phyloP scores from a whole-genome alignment of 345 rosid genomes.

The Euphorbia pulcherrima region DNA sequence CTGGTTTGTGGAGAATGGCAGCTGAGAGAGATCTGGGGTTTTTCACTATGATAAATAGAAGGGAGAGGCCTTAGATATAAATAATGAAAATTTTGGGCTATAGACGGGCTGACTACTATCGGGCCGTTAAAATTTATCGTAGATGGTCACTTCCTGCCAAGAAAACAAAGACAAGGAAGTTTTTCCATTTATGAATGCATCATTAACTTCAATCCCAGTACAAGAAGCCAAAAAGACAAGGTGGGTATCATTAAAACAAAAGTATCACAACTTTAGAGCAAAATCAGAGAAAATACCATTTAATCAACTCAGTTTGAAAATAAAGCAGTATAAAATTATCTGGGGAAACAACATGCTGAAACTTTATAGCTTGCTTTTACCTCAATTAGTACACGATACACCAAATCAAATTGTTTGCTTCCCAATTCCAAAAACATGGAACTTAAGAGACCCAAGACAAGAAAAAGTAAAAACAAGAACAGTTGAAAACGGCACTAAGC shows the following conservation, averaged over 20 bases:
- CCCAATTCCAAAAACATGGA: conserved; percentile 84
- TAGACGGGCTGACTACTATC: no score
- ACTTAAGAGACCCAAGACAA: conserved; percentile 43
- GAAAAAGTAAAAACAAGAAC: neutral
- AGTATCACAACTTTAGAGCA: neutral
- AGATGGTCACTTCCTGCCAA: conserved; percentile 69
- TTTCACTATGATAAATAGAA: no score
- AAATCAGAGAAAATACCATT: neutral
- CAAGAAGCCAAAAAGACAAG: neutral
- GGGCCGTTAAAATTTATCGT: no score
- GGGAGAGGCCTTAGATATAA: no score
- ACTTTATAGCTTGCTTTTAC: conserved; percentile 68
- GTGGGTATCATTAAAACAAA: no score
- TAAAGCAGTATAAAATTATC: neutral
- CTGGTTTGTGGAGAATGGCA: no score
- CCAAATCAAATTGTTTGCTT: conserved; percentile 72
- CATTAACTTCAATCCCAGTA: no score
- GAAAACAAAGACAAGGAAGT: neutral
- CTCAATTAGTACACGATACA: conserved; percentile 64
- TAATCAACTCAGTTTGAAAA: neutral
- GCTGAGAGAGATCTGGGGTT: no score
- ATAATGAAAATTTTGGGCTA: no score
- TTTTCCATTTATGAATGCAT: conserved; percentile 3
- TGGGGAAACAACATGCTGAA: conserved; percentile 49
- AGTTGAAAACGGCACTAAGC: neutral